Evolutionary conservation across 2,329 filamentous ascomycete genomes (phyloP).

Genomic region (Sordariomycetes sp.): DNA sequence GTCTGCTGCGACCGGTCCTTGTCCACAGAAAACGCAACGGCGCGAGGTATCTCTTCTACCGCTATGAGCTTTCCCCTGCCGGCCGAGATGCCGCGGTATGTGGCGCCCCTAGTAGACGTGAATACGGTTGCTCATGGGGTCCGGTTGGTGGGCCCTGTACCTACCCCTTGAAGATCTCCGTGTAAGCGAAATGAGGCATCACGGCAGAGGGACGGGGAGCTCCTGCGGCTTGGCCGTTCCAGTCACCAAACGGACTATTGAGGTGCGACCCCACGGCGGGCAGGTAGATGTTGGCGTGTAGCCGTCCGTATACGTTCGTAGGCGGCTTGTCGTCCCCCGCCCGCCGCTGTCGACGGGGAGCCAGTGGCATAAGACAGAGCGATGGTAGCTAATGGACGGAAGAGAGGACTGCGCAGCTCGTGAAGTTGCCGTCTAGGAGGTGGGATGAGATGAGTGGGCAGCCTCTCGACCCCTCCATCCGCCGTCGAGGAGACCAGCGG

Average conservation of each 20-base stretch:
- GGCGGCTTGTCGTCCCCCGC: too few relatives aligned
- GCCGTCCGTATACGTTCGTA: too few relatives aligned
- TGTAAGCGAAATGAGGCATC: conserved; percentile 2
- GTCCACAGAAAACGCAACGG: conserved; percentile 14
- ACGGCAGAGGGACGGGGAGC: neutral
- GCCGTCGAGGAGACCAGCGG: too few relatives aligned
- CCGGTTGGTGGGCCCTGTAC: neutral
- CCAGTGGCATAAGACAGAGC: too few relatives aligned
- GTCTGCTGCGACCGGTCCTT: conserved; percentile 12
- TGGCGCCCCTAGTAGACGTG: neutral
- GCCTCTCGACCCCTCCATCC: too few relatives aligned
- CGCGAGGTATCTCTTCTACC: conserved; percentile 6
- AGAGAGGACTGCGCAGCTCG: too few relatives aligned
- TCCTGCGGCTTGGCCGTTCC: neutral
- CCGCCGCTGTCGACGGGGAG: too few relatives aligned
- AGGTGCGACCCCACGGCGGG: neutral
- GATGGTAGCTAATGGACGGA: too few relatives aligned
- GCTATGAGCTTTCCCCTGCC: conserved; percentile 14
- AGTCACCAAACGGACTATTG: neutral
- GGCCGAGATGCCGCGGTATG: conserved; percentile 10
- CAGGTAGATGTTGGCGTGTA: too few relatives aligned
- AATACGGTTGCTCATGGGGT: conserved; percentile 3
- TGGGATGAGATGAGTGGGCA: too few relatives aligned
- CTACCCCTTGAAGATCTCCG: conserved; percentile 2
- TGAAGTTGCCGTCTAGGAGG: too few relatives aligned